phyloP scores from a whole-genome alignment of 1,284 basidiomycete species.

The Apiotrichum sp. region DNA sequence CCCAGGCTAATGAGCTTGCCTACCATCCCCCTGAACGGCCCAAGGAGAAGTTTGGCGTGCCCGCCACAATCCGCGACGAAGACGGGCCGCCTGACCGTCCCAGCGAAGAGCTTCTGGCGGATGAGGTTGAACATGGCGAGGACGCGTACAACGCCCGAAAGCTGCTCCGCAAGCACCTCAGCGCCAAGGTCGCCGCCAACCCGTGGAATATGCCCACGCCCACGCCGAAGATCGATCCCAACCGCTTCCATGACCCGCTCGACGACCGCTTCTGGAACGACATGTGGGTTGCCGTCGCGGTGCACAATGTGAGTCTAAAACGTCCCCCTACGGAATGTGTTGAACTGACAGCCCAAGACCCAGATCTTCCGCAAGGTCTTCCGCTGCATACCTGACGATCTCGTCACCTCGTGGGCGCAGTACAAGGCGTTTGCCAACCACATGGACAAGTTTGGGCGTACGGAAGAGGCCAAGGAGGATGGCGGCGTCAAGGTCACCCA shows the following conservation, averaged over 20 bases:
- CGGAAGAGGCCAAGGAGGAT: conserved; percentile 42
- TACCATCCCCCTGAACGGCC: conserved; percentile 17
- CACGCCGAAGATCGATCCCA: conserved; percentile 64
- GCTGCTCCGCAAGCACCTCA: conserved; percentile 55
- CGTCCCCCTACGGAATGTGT: neutral
- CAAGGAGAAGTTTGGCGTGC: conserved; percentile 48
- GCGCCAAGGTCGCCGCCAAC: conserved; percentile 51
- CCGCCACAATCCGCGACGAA: conserved; percentile 52
- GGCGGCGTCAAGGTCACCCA: conserved; percentile 39
- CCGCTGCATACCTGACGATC: conserved; percentile 82
- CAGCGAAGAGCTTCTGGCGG: conserved; percentile 30
- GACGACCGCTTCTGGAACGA: conserved; percentile 79
- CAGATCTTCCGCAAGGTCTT: conserved; percentile 92
- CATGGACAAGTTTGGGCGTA: conserved; percentile 60
- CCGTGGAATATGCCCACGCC: conserved; percentile 55
- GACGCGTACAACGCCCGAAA: conserved; percentile 52
- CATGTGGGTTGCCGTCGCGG: conserved; percentile 76
- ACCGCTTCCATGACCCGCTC: conserved; percentile 81
- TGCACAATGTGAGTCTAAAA: conserved; percentile 54
- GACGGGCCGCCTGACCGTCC: conserved; percentile 24
- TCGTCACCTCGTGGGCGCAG: conserved; percentile 87
- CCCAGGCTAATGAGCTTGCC: neutral
- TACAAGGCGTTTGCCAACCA: conserved; percentile 75
- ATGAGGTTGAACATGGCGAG: conserved; percentile 45
- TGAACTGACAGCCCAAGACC: conserved; percentile 48